Evolutionary conservation across 2,329 filamentous ascomycete species (phyloP), one percentile per base, ranked within the genome.

Genomic region (Ceratocystis diversiconidia): DNA sequence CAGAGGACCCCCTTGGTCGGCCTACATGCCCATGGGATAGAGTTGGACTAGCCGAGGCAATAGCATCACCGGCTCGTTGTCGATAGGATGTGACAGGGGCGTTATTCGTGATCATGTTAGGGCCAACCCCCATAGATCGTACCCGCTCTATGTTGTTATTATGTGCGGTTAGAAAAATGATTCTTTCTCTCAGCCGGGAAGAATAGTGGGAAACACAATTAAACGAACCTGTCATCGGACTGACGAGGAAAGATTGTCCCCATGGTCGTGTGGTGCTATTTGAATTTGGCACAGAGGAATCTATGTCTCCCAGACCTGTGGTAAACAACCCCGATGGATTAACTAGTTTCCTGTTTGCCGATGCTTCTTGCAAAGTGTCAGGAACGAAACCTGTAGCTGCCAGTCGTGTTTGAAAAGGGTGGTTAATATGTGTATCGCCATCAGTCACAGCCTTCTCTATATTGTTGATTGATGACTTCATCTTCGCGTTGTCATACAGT

Each of bases 401-500:
- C 17, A 36, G 25, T 25, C 48, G 36, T 32, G 52, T 1, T 19
- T 36, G 43, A 32, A 30, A 59, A 19, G 41, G 25, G 6, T 50
- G 41, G 30, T 28, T 36, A 22, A 55, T 63, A 25, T 28, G 22
- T 15, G 63, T 6, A 5, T 67, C 62, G 10, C 55, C 59, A 22
- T 82, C 77, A 19, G 78, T 77, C 5, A 82, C 82, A 17, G 81
- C 81, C 68, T 77, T 76, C 69, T 82, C 79, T 36, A 85, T 79
- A 19, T 84, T 79, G 8, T 77, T 78, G 52, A 83, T 73, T 70
- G 85, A 78, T 1, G 78, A 79, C 66, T 78, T 80, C 59, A 80
- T 76, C 70, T 84, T 85, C 60, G 84, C 73, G 68, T 80, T 85
- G 70, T 85, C 81, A 68, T 85, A 85, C 1, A 85, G 75, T 68